Evolutionary conservation across 441 rosid genomes (phyloP).

Genomic region (Mallotus japonicus): DNA sequence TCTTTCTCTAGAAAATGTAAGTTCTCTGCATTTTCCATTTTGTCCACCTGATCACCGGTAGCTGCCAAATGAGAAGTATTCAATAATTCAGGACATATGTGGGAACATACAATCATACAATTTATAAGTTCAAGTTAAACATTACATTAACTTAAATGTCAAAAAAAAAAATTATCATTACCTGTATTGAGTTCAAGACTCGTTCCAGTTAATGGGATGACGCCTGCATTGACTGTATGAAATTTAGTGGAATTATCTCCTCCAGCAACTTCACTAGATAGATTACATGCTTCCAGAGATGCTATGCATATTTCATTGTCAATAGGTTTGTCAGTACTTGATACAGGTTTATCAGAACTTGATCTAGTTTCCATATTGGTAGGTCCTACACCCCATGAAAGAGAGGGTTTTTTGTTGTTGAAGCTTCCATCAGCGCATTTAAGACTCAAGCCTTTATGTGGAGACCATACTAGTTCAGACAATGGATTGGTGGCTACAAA

Average conservation of each 20-base stretch:
- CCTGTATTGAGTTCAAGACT: constrained; percentile 34
- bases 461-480: constrained; percentile 93
- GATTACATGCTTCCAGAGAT: constrained; percentile 14
- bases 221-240: constrained; percentile 24
- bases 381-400: constrained; percentile 39
- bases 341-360: constrained; percentile 26
- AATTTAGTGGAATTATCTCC: constrained; percentile 22
- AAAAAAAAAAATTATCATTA: constrained; percentile 23
- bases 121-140: neutral
- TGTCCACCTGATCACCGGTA: constrained; percentile 23
- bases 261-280: constrained; percentile 24
- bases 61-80: constrained; percentile 28
- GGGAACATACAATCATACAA: neutral
- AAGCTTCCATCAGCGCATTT: constrained; percentile 69
- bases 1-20: constrained; percentile 22
- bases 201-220: constrained; percentile 20
- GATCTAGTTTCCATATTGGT: constrained; percentile 32
- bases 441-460: constrained; percentile 69
- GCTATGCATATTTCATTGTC: constrained; percentile 22
- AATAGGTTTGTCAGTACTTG: constrained; percentile 24
- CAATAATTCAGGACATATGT: constrained; percentile 6
- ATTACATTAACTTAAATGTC: constrained; percentile 9
- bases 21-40: constrained; percentile 20
- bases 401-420: constrained; percentile 37
- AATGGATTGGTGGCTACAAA: constrained; percentile 55